These are phyloP conservation scores for Metrosideros polymorpha DNA, from an alignment of 441 rosid genomes.

Conservation along the genomic window DNA sequence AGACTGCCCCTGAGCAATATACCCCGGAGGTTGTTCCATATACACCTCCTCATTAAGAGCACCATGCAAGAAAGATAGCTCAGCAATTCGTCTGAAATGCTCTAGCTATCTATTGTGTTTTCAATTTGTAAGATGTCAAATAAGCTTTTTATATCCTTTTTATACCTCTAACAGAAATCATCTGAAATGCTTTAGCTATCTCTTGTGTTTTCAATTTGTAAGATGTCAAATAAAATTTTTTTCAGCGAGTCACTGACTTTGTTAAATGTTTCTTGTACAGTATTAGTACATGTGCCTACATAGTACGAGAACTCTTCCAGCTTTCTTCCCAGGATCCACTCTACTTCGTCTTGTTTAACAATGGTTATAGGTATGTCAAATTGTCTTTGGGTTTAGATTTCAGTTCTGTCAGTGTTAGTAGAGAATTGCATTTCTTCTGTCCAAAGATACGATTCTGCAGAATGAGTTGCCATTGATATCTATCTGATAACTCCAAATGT, in stretches of 20 bases:
- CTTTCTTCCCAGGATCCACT: conserved; percentile 60
- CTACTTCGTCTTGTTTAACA: conserved; percentile 47
- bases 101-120: too few species aligned
- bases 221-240: neutral
- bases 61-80: too few species aligned
- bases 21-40: too few species aligned
- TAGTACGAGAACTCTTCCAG: conserved; percentile 45
- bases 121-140: too few species aligned
- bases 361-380: conserved; percentile 40
- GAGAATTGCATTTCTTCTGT: neutral
- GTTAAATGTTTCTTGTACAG: conserved; percentile 27
- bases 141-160: too few species aligned
- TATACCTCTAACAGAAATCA: too few species aligned
- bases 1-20: too few species aligned
- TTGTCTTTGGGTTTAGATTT: neutral
- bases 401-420: neutral
- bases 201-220: neutral
- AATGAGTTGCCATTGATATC: neutral
- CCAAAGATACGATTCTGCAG: neutral
- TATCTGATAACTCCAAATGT: neutral
- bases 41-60: too few species aligned
- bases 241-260: neutral
- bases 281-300: conserved; percentile 47
- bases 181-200: neutral
- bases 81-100: too few species aligned